A percentile compares a stretch with the other conserved stretches of the same genome.
phyloP scores from a whole-genome alignment of 176 grass and related monocot species.

The Microstegium vimineum region DNA sequence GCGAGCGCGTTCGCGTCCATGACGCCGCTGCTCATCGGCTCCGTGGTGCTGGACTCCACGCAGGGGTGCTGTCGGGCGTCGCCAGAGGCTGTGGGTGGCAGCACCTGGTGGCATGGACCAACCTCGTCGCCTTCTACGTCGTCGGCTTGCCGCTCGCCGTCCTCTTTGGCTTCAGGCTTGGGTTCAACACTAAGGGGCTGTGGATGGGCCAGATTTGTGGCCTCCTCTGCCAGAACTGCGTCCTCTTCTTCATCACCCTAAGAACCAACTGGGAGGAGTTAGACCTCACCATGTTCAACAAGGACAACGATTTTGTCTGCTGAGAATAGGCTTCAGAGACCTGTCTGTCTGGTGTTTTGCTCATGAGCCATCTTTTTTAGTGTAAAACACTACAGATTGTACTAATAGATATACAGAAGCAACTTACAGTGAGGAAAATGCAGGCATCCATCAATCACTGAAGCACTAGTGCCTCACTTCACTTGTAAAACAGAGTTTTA shows the following conservation, averaged over 20 bases:
- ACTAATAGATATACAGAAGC: neutral
- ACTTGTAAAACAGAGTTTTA: neutral
- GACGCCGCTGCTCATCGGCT: slow-evolving; percentile 52
- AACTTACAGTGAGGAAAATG: neutral
- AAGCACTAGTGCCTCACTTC: neutral
- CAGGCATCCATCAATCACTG: neutral
- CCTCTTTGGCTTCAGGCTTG: slow-evolving; percentile 53
- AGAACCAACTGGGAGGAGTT: slow-evolving; percentile 39
- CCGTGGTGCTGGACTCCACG: slow-evolving; percentile 50
- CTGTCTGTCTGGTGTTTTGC: no score
- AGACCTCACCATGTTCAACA: slow-evolving; percentile 5
- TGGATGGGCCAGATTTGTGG: slow-evolving; percentile 50
- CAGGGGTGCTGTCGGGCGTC: slow-evolving; percentile 57
- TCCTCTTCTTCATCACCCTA: slow-evolving; percentile 40
- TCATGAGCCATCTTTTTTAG: no score
- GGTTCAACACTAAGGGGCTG: slow-evolving; percentile 42
- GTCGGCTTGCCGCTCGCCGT: slow-evolving; percentile 45
- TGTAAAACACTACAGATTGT: no score
- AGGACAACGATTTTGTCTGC: slow-evolving; percentile 15
- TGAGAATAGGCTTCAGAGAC: neutral
- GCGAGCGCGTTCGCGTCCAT: slow-evolving; percentile 28
- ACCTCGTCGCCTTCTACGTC: slow-evolving; percentile 66
- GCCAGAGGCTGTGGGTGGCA: slow-evolving; percentile 72
- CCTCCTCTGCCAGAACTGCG: slow-evolving; percentile 36
- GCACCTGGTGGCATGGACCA: slow-evolving; percentile 59